phyloP scores from a whole-genome alignment of 2,329 filamentous ascomycete genomes.

The Aspergillus proliferans region DNA sequence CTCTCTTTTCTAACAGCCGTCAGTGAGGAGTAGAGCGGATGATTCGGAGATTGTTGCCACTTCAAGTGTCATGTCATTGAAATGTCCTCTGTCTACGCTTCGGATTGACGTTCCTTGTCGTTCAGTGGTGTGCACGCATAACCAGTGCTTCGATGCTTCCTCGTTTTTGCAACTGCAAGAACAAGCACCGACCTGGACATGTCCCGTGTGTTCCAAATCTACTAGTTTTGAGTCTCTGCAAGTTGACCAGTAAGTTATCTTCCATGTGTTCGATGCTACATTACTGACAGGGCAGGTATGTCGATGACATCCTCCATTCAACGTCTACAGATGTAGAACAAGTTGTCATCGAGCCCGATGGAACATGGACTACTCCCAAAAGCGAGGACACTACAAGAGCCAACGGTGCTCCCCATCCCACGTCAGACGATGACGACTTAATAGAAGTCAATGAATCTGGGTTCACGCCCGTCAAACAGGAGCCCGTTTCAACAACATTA shows the following conservation, averaged over 20 bases:
- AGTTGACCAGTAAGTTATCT: constrained; percentile 67
- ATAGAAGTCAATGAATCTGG: constrained; percentile 44
- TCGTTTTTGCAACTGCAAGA: constrained; percentile 92
- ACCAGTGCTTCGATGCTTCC: constrained; percentile 89
- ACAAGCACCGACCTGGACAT: constrained; percentile 94
- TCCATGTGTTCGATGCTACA: background rate
- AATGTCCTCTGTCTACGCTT: constrained; percentile 84
- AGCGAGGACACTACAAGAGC: constrained; percentile 36
- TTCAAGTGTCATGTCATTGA: constrained; percentile 81
- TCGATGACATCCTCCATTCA: constrained; percentile 73
- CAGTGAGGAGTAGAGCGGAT: constrained; percentile 73
- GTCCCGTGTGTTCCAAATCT: constrained; percentile 82
- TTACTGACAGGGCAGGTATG: constrained; percentile 54
- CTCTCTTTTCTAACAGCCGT: constrained; percentile 12
- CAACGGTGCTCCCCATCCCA: constrained; percentile 31
- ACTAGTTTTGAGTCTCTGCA: constrained; percentile 76
- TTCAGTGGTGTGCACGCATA: constrained; percentile 73
- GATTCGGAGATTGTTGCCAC: constrained; percentile 87
- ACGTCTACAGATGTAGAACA: constrained; percentile 70
- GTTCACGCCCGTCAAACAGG: constrained; percentile 32
- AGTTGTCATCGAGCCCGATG: constrained; percentile 83
- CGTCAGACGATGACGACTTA: constrained; percentile 45
- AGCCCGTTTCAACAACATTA: constrained; percentile 19
- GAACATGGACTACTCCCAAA: constrained; percentile 60
- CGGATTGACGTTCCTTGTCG: constrained; percentile 75